Evolutionary conservation across 2,329 filamentous ascomycete genomes (phyloP), one percentile per base, ranked within the genome.

Genomic region (Pestalotiopsis sp.): DNA sequence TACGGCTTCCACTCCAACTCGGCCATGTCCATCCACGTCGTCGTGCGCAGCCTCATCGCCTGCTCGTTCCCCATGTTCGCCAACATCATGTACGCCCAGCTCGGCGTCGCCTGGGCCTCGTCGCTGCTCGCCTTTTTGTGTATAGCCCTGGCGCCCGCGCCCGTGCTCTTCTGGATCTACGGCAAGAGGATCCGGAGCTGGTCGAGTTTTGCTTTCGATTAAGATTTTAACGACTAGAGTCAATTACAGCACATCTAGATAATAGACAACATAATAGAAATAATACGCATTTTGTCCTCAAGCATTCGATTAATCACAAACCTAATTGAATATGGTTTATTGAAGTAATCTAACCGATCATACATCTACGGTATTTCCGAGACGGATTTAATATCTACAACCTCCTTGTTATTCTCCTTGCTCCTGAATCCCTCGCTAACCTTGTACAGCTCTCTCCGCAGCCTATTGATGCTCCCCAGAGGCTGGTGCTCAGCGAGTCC

Each of bases 31-130:
- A 72, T 71, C 20, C 72, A 75, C 25, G 68, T 73, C 23, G 67
- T 73, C 6, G 68, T 73, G 27, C 67, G 73, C 13, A 70, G 69
- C 31, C 60, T 73, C 3, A 66, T 74, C 36, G 68, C 72, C 2
- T 71, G 70, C 17, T 70, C 70, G 2, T 73, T 74, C 17, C 72
- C 73, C 31, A 65, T 75, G 38, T 75, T 72, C 41, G 71, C 70
- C 6, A 71, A 69, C 25, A 68, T 69, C 1, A 71, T 74, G 70
- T 74, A 71, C 45, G 68, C 69, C 3, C 56, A 67, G 40, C 69
- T 74, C 12, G 69, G 72, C 3, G 67, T 73, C 25, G 66, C 68
- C 4, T 73, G 72, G 73, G 73, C 70, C 7, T 71, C 71, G 13
- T 73, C 71, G 17, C 4, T 74, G 27, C 36, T 74, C 27, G 73